Conservation (phyloP, 805 yeast genomes). For the Ogataea wickerhamii region DNA sequence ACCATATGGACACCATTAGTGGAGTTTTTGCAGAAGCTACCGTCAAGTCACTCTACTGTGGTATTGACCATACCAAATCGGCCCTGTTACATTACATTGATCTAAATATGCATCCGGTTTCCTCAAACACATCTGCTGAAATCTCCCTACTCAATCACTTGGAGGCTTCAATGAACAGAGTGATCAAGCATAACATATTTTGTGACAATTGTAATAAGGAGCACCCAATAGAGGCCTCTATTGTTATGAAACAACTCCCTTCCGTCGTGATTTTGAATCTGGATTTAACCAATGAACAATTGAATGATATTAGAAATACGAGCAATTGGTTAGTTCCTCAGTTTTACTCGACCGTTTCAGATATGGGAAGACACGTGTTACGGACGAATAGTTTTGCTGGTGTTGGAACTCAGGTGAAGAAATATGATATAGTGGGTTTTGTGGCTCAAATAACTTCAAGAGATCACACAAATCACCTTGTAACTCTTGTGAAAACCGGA, state of each 20-base stretch:
- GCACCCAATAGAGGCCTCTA: conserved; percentile 53
- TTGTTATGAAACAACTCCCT: conserved; percentile 54
- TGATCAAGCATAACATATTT: conserved; percentile 45
- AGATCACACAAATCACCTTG: conserved; percentile 54
- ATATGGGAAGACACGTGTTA: conserved; percentile 25
- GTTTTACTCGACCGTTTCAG: conserved; percentile 40
- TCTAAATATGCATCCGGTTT: conserved; percentile 35
- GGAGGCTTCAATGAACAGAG: conserved; percentile 57
- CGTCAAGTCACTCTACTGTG: conserved; percentile 39
- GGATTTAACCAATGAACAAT: conserved; percentile 51
- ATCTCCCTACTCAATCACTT: conserved; percentile 52
- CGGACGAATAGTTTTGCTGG: conserved; percentile 25
- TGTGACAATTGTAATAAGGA: conserved; percentile 50
- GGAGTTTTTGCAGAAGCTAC: conserved; percentile 44
- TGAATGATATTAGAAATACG: conserved; percentile 45
- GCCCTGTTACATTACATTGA: conserved; percentile 42
- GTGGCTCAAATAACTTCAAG: conserved; percentile 64
- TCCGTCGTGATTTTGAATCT: conserved; percentile 62
- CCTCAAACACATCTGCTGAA: conserved; percentile 28
- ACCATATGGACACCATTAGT: conserved; percentile 29
- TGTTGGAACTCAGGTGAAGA: conserved; percentile 23
- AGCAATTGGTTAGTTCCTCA: conserved; percentile 61
- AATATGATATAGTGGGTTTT: conserved; percentile 64
- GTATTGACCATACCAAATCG: conserved; percentile 32
- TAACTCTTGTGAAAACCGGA: conserved; percentile 46